Conservation (phyloP, 495 filamentous ascomycete species). For the Echria macrotheca region DNA sequence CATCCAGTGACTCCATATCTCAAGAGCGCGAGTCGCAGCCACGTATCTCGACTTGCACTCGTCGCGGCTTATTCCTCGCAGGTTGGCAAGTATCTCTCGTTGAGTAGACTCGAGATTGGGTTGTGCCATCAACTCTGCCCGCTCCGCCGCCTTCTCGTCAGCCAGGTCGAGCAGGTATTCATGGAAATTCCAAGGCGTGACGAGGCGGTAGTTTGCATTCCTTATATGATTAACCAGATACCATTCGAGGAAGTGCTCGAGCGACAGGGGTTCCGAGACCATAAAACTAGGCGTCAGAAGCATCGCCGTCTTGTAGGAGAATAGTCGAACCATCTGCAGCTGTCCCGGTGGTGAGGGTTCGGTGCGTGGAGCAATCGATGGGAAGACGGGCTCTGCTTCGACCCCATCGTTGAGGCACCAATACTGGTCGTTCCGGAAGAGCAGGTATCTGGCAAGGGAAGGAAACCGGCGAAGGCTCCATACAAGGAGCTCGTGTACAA, state of each 20-base stretch:
- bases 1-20: conserved; percentile 18
- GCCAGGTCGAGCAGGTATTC: conserved; percentile 38
- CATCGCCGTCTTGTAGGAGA: conserved; percentile 52
- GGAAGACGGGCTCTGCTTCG: conserved; percentile 18
- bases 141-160: conserved; percentile 32
- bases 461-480: conserved; percentile 28
- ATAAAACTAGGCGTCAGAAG: conserved; percentile 62
- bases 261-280: conserved; percentile 43
- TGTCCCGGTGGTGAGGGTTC: conserved; percentile 14
- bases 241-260: conserved; percentile 53
- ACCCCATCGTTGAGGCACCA: conserved; percentile 30
- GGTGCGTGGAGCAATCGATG: conserved; percentile 13
- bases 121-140: conserved; percentile 20
- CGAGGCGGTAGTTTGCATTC: conserved; percentile 24
- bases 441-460: conserved; percentile 14
- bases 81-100: too few relatives aligned
- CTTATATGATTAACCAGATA: conserved; percentile 34
- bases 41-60: conserved; percentile 25
- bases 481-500: conserved; percentile 30
- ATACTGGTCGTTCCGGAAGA: conserved; percentile 18
- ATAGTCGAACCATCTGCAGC: conserved; percentile 45
- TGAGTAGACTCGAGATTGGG: too few relatives aligned
- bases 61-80: too few relatives aligned
- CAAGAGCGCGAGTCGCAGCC: conserved; percentile 18
- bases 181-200: conserved; percentile 36